These are phyloP conservation scores for Cutaneotrichosporon cavernicola DNA, from an alignment of 1,284 basidiomycete genomes.

Conservation along the genomic window DNA sequence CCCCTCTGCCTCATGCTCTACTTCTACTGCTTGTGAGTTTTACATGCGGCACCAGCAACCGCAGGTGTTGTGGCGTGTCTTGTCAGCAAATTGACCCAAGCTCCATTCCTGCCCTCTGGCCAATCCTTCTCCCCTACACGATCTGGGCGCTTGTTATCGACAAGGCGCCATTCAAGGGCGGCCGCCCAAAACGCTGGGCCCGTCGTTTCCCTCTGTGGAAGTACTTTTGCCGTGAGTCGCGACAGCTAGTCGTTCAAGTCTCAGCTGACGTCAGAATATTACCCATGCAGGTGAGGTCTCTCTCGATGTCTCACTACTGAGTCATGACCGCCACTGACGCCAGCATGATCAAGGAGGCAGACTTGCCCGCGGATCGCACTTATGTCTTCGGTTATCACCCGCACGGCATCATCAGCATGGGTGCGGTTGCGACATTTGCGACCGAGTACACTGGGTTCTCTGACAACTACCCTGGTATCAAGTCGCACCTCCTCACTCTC, in stretches of 20 bases:
- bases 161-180: slow-evolving; percentile 72
- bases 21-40: slow-evolving; percentile 72
- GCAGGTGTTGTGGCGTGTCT: neutral
- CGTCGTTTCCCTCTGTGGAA: slow-evolving; percentile 71
- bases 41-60: neutral
- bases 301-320: neutral
- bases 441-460: slow-evolving; percentile 96
- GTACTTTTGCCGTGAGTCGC: slow-evolving; percentile 48
- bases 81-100: slow-evolving; percentile 54
- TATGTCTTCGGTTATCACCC: slow-evolving; percentile 98
- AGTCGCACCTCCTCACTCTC: slow-evolving; percentile 88
- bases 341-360: slow-evolving; percentile 63
- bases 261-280: slow-evolving; percentile 70
- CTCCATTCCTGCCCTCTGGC: slow-evolving; percentile 86
- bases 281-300: slow-evolving; percentile 60
- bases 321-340: neutral
- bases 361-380: slow-evolving; percentile 82
- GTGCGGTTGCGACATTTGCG: slow-evolving; percentile 84
- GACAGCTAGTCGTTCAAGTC: neutral
- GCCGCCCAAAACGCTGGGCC: slow-evolving; percentile 73
- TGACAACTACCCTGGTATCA: slow-evolving; percentile 81
- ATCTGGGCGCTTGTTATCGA: slow-evolving; percentile 76
- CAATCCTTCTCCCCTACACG: slow-evolving; percentile 74
- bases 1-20: slow-evolving; percentile 69
- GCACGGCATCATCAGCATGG: slow-evolving; percentile 92